Conservation (phyloP, 805 yeast genomes). For the Hanseniaspora osmophila region DNA sequence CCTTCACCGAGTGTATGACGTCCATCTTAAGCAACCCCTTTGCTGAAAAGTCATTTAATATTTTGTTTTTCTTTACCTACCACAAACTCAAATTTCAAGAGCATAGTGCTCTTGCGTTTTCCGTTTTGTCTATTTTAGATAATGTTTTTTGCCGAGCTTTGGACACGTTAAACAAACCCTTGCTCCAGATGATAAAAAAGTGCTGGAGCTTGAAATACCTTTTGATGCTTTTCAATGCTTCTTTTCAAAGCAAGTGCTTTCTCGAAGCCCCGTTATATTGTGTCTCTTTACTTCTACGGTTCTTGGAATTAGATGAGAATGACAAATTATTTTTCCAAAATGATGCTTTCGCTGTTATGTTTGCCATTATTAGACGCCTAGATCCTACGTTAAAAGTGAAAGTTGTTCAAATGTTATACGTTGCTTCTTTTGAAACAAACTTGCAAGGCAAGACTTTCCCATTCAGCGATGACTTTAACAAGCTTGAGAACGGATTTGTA, state of each 20-base stretch:
- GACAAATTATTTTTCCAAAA: background rate
- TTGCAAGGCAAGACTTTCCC: background rate
- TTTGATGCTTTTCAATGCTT: background rate
- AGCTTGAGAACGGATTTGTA: background rate
- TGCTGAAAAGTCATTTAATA: too few species aligned
- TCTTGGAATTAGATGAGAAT: background rate
- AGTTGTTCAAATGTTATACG: background rate
- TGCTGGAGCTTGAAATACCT: background rate
- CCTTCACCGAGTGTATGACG: too few species aligned
- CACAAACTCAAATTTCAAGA: too few species aligned
- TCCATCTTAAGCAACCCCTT: too few species aligned
- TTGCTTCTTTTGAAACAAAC: background rate
- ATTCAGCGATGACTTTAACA: background rate
- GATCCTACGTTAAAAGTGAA: background rate
- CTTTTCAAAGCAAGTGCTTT: background rate
- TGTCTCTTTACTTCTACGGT: background rate
- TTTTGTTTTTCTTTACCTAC: too few species aligned
- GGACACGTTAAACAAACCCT: background rate
- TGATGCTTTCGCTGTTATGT: background rate
- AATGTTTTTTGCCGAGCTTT: background rate
- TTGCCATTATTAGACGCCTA: background rate
- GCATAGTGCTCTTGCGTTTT: too few species aligned
- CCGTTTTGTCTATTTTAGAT: background rate
- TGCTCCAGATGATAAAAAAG: background rate
- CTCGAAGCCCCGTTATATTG: background rate